Conservation (phyloP, 768 basidiomycete genomes). For the Lactarius psammicola region DNA sequence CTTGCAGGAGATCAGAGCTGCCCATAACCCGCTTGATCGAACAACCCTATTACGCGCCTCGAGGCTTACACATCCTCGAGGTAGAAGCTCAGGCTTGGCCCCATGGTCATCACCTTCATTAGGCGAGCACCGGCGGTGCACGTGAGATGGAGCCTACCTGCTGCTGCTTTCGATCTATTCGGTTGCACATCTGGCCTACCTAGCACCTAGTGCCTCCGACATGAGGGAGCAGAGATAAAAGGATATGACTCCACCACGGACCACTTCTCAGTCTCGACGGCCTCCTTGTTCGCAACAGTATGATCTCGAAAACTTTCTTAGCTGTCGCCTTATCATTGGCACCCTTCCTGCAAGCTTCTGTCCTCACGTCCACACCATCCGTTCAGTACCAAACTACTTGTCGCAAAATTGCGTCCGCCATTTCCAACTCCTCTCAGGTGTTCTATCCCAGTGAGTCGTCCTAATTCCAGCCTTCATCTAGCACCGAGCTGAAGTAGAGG, state of each 20-base stretch:
- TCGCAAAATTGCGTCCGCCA: background rate
- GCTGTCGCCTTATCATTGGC: background rate
- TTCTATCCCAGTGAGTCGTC: background rate
- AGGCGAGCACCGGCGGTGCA: too few relatives aligned
- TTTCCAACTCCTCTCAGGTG: background rate
- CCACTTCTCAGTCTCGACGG: too few relatives aligned
- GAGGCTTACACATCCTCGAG: too few relatives aligned
- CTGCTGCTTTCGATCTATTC: too few relatives aligned
- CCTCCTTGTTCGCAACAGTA: background rate
- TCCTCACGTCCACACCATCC: slow-evolving; percentile 7
- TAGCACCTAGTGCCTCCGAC: too few relatives aligned
- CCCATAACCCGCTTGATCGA: too few relatives aligned
- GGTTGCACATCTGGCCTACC: too few relatives aligned
- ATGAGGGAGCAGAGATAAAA: background rate
- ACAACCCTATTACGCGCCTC: too few relatives aligned
- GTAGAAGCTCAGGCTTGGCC: too few relatives aligned
- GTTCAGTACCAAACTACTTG: background rate
- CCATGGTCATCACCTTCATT: too few relatives aligned
- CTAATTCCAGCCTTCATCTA: background rate
- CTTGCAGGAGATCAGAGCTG: too few relatives aligned
- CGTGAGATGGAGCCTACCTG: too few relatives aligned
- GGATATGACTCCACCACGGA: background rate
- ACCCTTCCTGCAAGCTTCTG: background rate
- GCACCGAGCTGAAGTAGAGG: background rate
- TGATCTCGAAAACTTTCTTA: background rate